Evolutionary conservation across 108 stramenopile genomes (phyloP).

Genomic region (Epipyxis sp.): DNA sequence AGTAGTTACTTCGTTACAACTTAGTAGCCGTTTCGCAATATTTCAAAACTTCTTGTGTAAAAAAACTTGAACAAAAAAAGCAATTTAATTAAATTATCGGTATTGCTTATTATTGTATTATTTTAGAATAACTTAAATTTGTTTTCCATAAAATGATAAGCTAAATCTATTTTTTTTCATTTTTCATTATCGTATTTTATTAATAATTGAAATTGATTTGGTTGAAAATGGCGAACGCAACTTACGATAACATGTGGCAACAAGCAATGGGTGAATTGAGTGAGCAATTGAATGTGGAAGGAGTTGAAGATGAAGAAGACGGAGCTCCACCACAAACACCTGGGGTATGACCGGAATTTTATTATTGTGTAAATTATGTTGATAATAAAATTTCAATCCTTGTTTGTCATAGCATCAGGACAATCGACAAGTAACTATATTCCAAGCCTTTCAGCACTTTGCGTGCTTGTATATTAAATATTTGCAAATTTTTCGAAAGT

Average conservation of each 20-base stretch:
- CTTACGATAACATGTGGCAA: conserved; percentile 59
- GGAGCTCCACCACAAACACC: neutral
- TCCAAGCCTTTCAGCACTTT: conserved; percentile 68
- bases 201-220: neutral
- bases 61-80: too few species aligned
- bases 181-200: neutral
- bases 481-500: conserved; percentile 59
- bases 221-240: conserved; percentile 36
- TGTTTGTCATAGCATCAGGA: conserved; percentile 11
- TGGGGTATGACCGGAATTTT: neutral
- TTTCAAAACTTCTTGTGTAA: too few species aligned
- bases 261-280: conserved; percentile 64
- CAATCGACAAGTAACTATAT: conserved; percentile 49
- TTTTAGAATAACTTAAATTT: too few species aligned
- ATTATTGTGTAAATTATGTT: neutral
- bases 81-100: too few species aligned
- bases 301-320: conserved; percentile 42
- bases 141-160: neutral
- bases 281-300: conserved; percentile 63
- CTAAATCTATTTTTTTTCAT: neutral
- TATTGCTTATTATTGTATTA: too few species aligned
- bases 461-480: conserved; percentile 71
- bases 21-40: too few species aligned
- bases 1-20: too few species aligned
- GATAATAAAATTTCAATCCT: neutral